Evolutionary conservation across 257 asterid genomes (phyloP), one percentile per base, ranked within the genome.

Genomic region (Scutellaria barbata): DNA sequence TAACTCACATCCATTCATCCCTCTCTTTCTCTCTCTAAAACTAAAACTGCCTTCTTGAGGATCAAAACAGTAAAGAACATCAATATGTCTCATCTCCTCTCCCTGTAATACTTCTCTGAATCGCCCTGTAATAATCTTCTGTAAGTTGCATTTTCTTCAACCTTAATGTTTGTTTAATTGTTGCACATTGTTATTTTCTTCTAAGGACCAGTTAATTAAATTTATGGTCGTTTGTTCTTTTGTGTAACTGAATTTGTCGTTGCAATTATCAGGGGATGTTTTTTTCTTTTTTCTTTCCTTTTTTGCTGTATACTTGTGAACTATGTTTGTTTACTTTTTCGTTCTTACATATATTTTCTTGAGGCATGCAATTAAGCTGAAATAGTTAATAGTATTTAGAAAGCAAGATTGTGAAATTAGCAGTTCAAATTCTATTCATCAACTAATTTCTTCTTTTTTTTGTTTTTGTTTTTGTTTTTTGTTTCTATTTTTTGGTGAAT

Each of bases 11-110:
- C 67, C 43, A 30, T 30, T 22, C 35, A 1, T 30, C 42, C 45
- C 37, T 14, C 46, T 50, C 41, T 50, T 20, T 62, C 52, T 53
- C 60, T 64, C 25, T 57, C 77, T 78, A 30, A 30, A 30, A 30
- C 52, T 68, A 77, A 68, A 63, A 1, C n/a, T 70, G 71, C 55
- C 43, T 56, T 77, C 72, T 74, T 74, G 74, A 83, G 75, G 76
- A 75, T 60, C 68, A 55, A n/a, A 48, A 17, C 59, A 57, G 50
- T 51, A 10, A 56, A 70, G 48, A 22, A 37, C 20, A 63, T 61
- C 66, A 72, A 57, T 56, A 73, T 80, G 85, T 58, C 42, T 69
- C 68, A 22, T 56, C 73, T 57, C 69, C 55, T 63, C 74, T 67
- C 68, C 72, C 66, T 53, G 16, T 74, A 54, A 46, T 61, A n/a